Conservation (phyloP, 140 eudicot genomes). For the Cichorium intybus region DNA sequence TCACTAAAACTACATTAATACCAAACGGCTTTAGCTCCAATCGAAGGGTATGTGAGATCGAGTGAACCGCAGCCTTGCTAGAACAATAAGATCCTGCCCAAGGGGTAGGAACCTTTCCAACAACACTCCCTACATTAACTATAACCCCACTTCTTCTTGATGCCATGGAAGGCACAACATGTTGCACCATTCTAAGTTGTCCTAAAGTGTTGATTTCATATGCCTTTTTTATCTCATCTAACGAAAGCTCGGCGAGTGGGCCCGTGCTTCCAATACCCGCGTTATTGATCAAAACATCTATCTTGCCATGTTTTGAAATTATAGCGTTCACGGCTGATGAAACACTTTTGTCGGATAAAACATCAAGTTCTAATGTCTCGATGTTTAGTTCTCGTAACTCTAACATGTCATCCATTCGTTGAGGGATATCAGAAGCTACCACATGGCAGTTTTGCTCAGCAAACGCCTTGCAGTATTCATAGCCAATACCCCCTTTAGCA, state of each 20-base stretch:
- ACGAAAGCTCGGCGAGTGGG: slow-evolving; percentile 73
- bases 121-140: slow-evolving; percentile 66
- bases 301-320: slow-evolving; percentile 50
- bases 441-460: slow-evolving; percentile 62
- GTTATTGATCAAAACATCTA: slow-evolving; percentile 66
- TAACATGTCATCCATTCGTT: slow-evolving; percentile 41
- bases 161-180: slow-evolving; percentile 74
- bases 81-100: slow-evolving; percentile 85
- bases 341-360: slow-evolving; percentile 60
- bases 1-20: slow-evolving; percentile 48
- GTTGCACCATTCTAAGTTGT: slow-evolving; percentile 66
- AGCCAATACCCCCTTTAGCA: slow-evolving; percentile 84
- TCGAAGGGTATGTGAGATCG: slow-evolving; percentile 51
- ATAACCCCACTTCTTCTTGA: slow-evolving; percentile 39
- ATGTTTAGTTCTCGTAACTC: slow-evolving; percentile 43
- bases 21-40: slow-evolving; percentile 60
- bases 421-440: slow-evolving; percentile 59
- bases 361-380: slow-evolving; percentile 55
- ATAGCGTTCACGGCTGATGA: slow-evolving; percentile 39
- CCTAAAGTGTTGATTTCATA: slow-evolving; percentile 63
- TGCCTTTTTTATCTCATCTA: slow-evolving; percentile 47
- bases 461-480: slow-evolving; percentile 74
- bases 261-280: slow-evolving; percentile 77
- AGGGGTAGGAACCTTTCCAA: slow-evolving; percentile 70
- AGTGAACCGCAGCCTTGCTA: slow-evolving; percentile 62